Evolutionary conservation across 352 stramenopile species (phyloP).

Genomic region (Globisporangium acanthophoron): DNA sequence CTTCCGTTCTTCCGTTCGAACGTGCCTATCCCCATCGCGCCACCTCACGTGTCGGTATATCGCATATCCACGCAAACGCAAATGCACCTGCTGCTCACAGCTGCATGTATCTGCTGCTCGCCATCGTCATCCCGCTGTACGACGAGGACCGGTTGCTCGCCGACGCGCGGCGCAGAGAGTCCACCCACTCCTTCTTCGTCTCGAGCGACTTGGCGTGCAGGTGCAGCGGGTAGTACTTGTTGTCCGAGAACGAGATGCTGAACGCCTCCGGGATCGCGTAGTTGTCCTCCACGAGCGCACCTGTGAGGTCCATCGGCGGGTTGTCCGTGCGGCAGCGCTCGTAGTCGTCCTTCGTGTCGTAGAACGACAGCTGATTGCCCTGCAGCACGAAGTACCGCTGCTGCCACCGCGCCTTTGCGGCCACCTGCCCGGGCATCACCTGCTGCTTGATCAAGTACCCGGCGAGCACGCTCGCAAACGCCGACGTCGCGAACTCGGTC

Average conservation of each 20-base stretch:
- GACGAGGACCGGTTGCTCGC: conserved; percentile 17
- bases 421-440: conserved; percentile 36
- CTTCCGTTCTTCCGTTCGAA: background rate
- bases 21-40: background rate
- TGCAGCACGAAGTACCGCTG: conserved; percentile 86
- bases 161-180: conserved; percentile 57
- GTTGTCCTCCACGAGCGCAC: conserved; percentile 70
- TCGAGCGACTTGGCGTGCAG: conserved; percentile 78
- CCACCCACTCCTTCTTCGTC: conserved; percentile 76
- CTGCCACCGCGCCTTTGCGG: conserved; percentile 67
- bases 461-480: conserved; percentile 60
- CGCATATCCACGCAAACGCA: background rate
- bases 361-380: conserved; percentile 71
- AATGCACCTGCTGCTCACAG: conserved; percentile 12
- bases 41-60: background rate
- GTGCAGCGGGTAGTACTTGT: conserved; percentile 78
- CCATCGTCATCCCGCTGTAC: conserved; percentile 11
- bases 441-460: conserved; percentile 87
- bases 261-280: conserved; percentile 77
- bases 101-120: conserved; percentile 29
- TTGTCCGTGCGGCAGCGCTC: conserved; percentile 75
- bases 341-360: conserved; percentile 86
- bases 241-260: conserved; percentile 70
- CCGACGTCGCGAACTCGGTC: conserved; percentile 76
- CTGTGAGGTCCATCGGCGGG: conserved; percentile 74